Evolutionary conservation across 306 rosid species (phyloP).

Genomic region (Quercus alba): DNA sequence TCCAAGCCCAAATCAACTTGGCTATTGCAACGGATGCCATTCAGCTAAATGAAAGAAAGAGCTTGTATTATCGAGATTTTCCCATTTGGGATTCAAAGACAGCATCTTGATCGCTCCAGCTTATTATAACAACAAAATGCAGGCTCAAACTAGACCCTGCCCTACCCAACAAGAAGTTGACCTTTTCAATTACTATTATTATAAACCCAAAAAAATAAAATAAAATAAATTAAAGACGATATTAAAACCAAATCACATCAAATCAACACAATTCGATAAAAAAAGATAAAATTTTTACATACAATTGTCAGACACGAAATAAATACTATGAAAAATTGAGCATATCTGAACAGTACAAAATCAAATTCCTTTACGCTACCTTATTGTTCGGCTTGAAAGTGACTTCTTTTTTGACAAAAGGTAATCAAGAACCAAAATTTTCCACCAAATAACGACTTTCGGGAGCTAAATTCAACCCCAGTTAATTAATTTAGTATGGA

Average conservation of each 20-base stretch:
- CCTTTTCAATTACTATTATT: constrained; percentile 42
- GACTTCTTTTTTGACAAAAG: neutral
- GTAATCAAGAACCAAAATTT: neutral
- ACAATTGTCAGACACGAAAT: constrained; percentile 22
- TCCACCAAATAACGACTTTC: neutral
- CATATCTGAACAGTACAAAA: neutral
- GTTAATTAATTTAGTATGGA: neutral
- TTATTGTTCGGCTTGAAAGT: constrained; percentile 6
- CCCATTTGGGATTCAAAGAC: constrained; percentile 52
- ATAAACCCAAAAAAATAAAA: neutral
- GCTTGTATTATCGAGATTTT: constrained; percentile 33
- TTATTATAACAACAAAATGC: constrained; percentile 49
- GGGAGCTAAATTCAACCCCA: neutral
- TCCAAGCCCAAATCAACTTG: constrained; percentile 53
- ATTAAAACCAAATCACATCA: constrained; percentile 20
- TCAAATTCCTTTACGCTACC: constrained; percentile 5
- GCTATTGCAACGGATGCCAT: constrained; percentile 90
- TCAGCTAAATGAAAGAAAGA: constrained; percentile 76
- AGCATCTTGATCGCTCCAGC: constrained; percentile 71
- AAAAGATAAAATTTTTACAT: constrained; percentile 14
- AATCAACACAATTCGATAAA: constrained; percentile 4
- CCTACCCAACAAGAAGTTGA: constrained; percentile 64
- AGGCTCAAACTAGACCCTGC: constrained; percentile 51
- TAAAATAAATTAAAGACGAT: neutral
- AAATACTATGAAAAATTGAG: neutral